Conservation (phyloP, 1,139 yeast genomes). For the Hansenula lynferdii region DNA sequence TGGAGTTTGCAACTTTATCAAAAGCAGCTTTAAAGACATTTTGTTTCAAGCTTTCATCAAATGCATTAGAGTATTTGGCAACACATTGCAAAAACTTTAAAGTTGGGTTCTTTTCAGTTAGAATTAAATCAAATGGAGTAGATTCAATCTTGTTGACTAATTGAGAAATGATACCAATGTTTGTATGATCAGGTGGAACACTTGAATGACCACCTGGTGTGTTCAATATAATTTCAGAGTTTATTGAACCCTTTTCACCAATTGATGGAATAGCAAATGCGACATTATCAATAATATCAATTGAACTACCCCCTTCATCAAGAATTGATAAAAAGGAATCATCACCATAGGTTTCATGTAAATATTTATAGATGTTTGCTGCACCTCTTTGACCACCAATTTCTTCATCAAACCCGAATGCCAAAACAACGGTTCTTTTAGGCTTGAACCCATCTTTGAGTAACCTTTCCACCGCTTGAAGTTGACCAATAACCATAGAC, state of each 20-base stretch:
- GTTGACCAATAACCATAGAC: constrained; percentile 45
- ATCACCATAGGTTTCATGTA: constrained; percentile 48
- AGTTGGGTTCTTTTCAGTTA: constrained; percentile 46
- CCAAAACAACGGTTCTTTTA: constrained; percentile 48
- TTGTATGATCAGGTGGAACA: constrained; percentile 66
- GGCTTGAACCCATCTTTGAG: constrained; percentile 43
- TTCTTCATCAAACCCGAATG: constrained; percentile 76
- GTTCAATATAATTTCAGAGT: constrained; percentile 39
- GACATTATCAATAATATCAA: constrained; percentile 36
- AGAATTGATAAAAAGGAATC: constrained; percentile 52
- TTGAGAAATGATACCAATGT: constrained; percentile 58
- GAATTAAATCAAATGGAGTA: constrained; percentile 40
- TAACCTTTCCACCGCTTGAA: constrained; percentile 55
- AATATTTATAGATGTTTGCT: constrained; percentile 31
- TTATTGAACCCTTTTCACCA: constrained; percentile 64
- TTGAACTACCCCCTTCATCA: constrained; percentile 55
- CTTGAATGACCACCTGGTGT: constrained; percentile 75
- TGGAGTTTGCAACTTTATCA: constrained; percentile 36
- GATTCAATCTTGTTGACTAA: constrained; percentile 43
- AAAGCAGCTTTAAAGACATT: constrained; percentile 8
- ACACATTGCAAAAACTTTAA: constrained; percentile 40
- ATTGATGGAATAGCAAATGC: constrained; percentile 55
- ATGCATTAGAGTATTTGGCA: constrained; percentile 33
- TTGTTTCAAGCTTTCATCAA: constrained; percentile 6
- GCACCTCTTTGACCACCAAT: constrained; percentile 61